Conservation (phyloP, 305 asterid genomes). For the Fraxinus greggii region DNA sequence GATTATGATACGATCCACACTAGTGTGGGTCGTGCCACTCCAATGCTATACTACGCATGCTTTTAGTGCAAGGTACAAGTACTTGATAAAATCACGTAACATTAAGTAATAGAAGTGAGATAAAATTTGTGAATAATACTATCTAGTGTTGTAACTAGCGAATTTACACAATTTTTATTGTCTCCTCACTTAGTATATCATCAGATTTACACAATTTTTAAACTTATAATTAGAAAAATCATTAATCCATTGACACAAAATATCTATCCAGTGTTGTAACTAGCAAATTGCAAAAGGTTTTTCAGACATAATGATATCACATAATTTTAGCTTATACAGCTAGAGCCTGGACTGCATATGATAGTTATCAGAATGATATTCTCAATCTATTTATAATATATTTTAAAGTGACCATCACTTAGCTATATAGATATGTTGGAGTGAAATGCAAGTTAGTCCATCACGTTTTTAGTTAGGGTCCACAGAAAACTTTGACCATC, state of each 20-base stretch:
- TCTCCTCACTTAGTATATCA: too few relatives aligned
- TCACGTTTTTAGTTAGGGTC: neutral
- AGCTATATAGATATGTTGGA: constrained; percentile 22
- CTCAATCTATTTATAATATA: constrained; percentile 8
- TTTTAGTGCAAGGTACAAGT: neutral
- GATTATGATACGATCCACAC: neutral
- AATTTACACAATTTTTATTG: too few relatives aligned
- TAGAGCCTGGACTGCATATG: constrained; percentile 32
- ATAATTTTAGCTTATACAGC: neutral
- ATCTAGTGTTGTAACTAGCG: neutral
- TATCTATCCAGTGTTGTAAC: neutral
- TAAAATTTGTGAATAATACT: neutral
- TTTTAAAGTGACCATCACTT: constrained; percentile 13
- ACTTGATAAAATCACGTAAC: neutral
- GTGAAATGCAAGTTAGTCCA: constrained; percentile 38
- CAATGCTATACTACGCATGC: neutral
- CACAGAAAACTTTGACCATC: neutral
- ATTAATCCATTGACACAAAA: neutral
- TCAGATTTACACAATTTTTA: neutral
- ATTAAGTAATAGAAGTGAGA: neutral
- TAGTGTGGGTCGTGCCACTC: neutral
- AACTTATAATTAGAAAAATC: neutral
- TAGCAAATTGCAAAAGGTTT: constrained; percentile 3
- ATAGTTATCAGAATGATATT: constrained; percentile 14
- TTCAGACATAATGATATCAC: constrained; percentile 36